Evolutionary conservation across 306 rosid genomes (phyloP).

Genomic region (Luffa acutangula): DNA sequence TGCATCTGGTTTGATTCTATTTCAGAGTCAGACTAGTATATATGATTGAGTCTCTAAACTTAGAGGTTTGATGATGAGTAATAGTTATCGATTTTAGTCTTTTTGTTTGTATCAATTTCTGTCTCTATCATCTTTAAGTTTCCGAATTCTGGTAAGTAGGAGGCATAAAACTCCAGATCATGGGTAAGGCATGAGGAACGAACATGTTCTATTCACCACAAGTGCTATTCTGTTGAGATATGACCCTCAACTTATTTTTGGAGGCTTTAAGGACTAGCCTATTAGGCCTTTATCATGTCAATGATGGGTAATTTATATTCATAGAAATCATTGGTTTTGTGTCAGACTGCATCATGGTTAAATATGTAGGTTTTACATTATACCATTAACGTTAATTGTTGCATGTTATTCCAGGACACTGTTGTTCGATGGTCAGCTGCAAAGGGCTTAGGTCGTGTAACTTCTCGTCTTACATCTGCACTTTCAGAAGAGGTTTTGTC

Average conservation of each 20-base stretch:
- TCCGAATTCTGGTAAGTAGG: not conserved
- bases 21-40: not conserved
- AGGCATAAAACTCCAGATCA: not conserved
- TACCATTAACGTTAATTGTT: constrained; percentile 11
- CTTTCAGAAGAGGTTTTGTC: constrained; percentile 84
- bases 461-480: constrained; percentile 67
- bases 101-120: not conserved
- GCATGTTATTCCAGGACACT: constrained; percentile 54
- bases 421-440: constrained; percentile 99
- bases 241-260: not conserved
- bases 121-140: not conserved
- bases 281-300: not conserved
- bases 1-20: not conserved
- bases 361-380: not conserved
- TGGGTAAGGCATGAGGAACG: not conserved
- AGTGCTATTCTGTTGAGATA: not conserved
- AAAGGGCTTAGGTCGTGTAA: constrained; percentile 85
- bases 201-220: not conserved
- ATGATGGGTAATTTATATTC: not conserved
- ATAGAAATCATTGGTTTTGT: not conserved
- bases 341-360: not conserved
- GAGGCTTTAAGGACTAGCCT: not conserved
- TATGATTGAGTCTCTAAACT: not conserved
- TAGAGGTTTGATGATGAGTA: not conserved
- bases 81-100: not conserved